Conservation (phyloP, 2,329 filamentous ascomycete genomes). For the Fusarium piperis region DNA sequence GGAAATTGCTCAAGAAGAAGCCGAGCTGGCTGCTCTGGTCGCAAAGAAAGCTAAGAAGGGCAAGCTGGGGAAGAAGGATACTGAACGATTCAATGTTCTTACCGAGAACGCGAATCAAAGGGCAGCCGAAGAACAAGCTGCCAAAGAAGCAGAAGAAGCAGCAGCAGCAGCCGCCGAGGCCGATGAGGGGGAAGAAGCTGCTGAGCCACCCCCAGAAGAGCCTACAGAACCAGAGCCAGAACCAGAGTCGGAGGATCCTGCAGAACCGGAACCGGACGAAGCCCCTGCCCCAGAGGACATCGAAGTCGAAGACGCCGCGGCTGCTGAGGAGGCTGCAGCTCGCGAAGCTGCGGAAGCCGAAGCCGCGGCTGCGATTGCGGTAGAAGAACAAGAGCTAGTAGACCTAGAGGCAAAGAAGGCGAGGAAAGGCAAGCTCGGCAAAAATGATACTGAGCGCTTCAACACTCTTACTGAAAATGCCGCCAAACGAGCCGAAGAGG, state of each 20-base stretch:
- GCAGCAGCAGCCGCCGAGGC: slow-evolving; percentile 21
- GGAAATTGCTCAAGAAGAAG: slow-evolving; percentile 33
- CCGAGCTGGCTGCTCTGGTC: slow-evolving; percentile 26
- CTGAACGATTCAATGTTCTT: slow-evolving; percentile 32
- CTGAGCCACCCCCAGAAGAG: slow-evolving; percentile 5
- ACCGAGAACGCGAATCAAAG: slow-evolving; percentile 29
- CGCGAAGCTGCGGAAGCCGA: slow-evolving; percentile 20
- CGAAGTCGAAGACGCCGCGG: slow-evolving; percentile 38
- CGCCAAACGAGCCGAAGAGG: slow-evolving; percentile 52
- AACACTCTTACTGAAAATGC: slow-evolving; percentile 48
- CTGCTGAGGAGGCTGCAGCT: slow-evolving; percentile 27
- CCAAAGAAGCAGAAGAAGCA: slow-evolving; percentile 19
- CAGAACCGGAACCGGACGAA: slow-evolving; percentile 5
- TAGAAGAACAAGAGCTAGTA: slow-evolving; percentile 53
- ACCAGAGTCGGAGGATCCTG: slow-evolving; percentile 20
- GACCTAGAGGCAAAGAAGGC: slow-evolving; percentile 59
- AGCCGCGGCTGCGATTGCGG: slow-evolving; percentile 16
- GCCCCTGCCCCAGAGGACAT: neutral
- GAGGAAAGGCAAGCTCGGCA: slow-evolving; percentile 58
- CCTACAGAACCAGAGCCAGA: slow-evolving; percentile 12
- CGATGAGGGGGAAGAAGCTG: slow-evolving; percentile 43
- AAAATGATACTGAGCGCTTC: slow-evolving; percentile 58
- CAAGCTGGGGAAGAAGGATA: slow-evolving; percentile 37
- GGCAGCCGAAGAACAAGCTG: slow-evolving; percentile 21
- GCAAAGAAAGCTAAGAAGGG: slow-evolving; percentile 35